Evolutionary conservation across 345 rosid species (phyloP).

Genomic region (Kandelia obovata): DNA sequence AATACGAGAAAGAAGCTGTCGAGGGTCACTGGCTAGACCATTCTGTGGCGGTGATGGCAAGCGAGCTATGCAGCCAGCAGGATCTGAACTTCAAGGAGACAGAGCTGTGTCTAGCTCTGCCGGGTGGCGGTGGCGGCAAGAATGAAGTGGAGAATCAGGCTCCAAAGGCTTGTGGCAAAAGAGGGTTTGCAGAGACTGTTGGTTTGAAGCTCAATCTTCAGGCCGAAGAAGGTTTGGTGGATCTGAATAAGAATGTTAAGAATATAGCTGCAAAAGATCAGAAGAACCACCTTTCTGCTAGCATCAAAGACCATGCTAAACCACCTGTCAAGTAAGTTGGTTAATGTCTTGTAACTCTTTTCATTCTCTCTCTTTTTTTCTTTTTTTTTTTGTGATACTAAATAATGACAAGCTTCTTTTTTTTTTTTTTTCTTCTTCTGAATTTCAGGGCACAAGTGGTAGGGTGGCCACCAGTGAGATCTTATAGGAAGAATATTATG

Average conservation of each 20-base stretch:
- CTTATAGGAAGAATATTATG: constrained; percentile 85
- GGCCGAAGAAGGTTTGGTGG: constrained; percentile 33
- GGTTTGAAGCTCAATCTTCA: constrained; percentile 70
- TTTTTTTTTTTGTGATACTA: not conserved
- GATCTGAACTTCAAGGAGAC: constrained; percentile 56
- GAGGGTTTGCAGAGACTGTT: constrained; percentile 73
- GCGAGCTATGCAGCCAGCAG: constrained; percentile 20
- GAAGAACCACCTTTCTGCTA: constrained; percentile 25
- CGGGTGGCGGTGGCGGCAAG: constrained; percentile 30
- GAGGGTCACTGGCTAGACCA: not conserved
- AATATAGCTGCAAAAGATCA: constrained; percentile 33
- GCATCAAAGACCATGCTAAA: constrained; percentile 53
- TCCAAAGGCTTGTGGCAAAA: constrained; percentile 47
- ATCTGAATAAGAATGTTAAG: constrained; percentile 37
- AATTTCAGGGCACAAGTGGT: constrained; percentile 72
- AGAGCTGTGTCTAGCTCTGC: constrained; percentile 77
- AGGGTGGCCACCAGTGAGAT: constrained; percentile 97
- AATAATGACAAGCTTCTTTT: not conserved
- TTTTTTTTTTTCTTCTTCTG: not conserved
- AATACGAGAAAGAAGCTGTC: not conserved
- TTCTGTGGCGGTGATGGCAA: constrained; percentile 27
- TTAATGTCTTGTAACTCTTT: not conserved
- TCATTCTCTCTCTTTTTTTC: constrained; percentile 1
- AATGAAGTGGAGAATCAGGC: constrained; percentile 23
- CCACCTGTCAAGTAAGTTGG: constrained; percentile 67